Evolutionary conservation across 2,329 filamentous ascomycete genomes (phyloP).

Genomic region (Endoconidiophora polonica): DNA sequence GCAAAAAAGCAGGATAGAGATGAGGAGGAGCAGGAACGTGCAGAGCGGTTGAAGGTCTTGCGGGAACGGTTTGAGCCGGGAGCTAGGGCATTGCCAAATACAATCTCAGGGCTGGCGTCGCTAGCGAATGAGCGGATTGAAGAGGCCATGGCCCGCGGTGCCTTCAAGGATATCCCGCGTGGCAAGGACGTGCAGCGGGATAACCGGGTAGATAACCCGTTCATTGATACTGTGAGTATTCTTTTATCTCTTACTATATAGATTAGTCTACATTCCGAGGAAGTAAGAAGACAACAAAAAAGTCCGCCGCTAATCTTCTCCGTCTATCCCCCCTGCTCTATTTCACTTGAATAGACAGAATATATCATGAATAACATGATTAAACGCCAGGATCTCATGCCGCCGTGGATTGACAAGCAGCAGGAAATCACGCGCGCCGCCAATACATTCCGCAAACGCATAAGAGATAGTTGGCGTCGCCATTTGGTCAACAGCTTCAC

Average conservation of each 20-base stretch:
- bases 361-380: slow-evolving; percentile 99
- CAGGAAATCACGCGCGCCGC: slow-evolving; percentile 64
- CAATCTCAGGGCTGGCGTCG: slow-evolving; percentile 60
- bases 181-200: slow-evolving; percentile 73
- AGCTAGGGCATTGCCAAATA: slow-evolving; percentile 56
- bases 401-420: slow-evolving; percentile 98
- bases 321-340: too few species aligned
- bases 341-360: slow-evolving; percentile 41
- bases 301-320: not conserved
- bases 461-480: slow-evolving; percentile 70
- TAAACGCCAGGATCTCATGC: slow-evolving; percentile 84
- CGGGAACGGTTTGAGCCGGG: slow-evolving; percentile 64
- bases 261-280: not conserved
- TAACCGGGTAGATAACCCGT: slow-evolving; percentile 66
- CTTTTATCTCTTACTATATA: slow-evolving; percentile 10
- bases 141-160: slow-evolving; percentile 77
- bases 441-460: slow-evolving; percentile 51
- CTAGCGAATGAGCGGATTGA: slow-evolving; percentile 83
- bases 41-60: slow-evolving; percentile 54
- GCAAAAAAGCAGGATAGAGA: slow-evolving; percentile 23
- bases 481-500: slow-evolving; percentile 68
- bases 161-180: slow-evolving; percentile 69
- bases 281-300: not conserved
- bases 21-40: slow-evolving; percentile 54
- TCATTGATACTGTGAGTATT: slow-evolving; percentile 52